These are phyloP conservation scores for Trichophyton rubrum DNA, from an alignment of 2,329 filamentous ascomycete species.

Conservation along the genomic window DNA sequence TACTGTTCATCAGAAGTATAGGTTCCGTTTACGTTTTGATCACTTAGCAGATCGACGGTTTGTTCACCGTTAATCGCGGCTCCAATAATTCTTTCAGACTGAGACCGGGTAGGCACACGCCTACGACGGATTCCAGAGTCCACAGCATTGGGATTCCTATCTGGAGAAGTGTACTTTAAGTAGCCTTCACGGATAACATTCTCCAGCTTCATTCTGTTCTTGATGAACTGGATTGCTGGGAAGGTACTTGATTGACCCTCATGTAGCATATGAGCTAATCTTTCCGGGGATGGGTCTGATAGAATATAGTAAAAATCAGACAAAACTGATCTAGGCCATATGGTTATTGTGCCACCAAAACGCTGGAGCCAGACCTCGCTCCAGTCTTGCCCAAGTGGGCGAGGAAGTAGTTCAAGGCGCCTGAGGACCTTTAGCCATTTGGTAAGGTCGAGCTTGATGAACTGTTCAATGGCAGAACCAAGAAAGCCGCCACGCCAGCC, in stretches of 20 bases:
- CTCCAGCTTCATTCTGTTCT: slow-evolving; percentile 77
- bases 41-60: slow-evolving; percentile 8
- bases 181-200: slow-evolving; percentile 49
- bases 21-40: not conserved
- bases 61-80: not conserved
- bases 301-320: slow-evolving; percentile 81
- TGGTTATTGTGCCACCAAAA: slow-evolving; percentile 88
- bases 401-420: slow-evolving; percentile 79
- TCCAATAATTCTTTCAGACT: not conserved
- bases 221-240: slow-evolving; percentile 82
- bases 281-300: slow-evolving; percentile 61
- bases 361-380: slow-evolving; percentile 90
- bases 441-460: slow-evolving; percentile 87
- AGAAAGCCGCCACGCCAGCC: slow-evolving; percentile 95
- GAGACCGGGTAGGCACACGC: slow-evolving; percentile 11
- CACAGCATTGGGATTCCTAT: slow-evolving; percentile 14
- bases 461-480: slow-evolving; percentile 83
- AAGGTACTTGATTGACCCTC: slow-evolving; percentile 82
- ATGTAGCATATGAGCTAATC: slow-evolving; percentile 77
- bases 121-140: slow-evolving; percentile 11
- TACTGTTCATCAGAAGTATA: not conserved
- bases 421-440: slow-evolving; percentile 96
- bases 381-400: slow-evolving; percentile 91
- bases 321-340: slow-evolving; percentile 73
- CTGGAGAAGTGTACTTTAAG: slow-evolving; percentile 21